phyloP scores from a whole-genome alignment of 306 rosid genomes.

The Dalbergia oliveri region DNA sequence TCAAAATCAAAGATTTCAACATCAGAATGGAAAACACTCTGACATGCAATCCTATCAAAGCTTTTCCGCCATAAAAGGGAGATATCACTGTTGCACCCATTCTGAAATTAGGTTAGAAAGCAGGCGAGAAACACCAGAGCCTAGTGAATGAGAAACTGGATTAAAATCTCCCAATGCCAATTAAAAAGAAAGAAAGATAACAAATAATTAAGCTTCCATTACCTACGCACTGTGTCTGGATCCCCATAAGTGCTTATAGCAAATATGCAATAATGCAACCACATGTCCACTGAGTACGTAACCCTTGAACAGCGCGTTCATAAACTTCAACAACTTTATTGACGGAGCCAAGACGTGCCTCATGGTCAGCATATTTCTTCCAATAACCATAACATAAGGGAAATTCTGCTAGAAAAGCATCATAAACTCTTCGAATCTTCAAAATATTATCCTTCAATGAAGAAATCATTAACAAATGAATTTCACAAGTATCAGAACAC shows the following conservation, averaged over 20 bases:
- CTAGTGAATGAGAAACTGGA: conserved; percentile 58
- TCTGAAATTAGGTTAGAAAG: conserved; percentile 81
- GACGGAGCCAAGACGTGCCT: conserved; percentile 80
- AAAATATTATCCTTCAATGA: conserved; percentile 77
- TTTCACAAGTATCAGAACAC: conserved; percentile 6
- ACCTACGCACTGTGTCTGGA: conserved; percentile 96
- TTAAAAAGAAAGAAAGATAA: conserved; percentile 27
- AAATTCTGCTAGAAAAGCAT: conserved; percentile 91
- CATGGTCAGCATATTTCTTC: conserved; percentile 99
- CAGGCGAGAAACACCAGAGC: conserved; percentile 63
- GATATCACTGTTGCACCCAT: conserved; percentile 85
- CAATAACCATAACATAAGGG: conserved; percentile 98
- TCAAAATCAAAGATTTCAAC: conserved; percentile 70
- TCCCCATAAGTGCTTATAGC: conserved; percentile 89
- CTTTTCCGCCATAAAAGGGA: conserved; percentile 81
- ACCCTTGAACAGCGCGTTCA: conserved; percentile 96
- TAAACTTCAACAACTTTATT: conserved; percentile 97
- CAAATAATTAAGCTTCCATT: conserved; percentile 57
- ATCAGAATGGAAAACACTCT: conserved; percentile 63
- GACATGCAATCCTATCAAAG: conserved; percentile 80
- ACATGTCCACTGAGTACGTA: conserved; percentile 97
- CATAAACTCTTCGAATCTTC: conserved; percentile 91
- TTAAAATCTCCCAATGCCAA: conserved; percentile 55
- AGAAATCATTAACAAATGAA: conserved; percentile 39
- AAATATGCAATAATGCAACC: conserved; percentile 99